Percentiles rank a stretch among this genome's conserved stretches.
Conservation (phyloP, 805 yeast genomes). For the Ogataea methanolica region DNA sequence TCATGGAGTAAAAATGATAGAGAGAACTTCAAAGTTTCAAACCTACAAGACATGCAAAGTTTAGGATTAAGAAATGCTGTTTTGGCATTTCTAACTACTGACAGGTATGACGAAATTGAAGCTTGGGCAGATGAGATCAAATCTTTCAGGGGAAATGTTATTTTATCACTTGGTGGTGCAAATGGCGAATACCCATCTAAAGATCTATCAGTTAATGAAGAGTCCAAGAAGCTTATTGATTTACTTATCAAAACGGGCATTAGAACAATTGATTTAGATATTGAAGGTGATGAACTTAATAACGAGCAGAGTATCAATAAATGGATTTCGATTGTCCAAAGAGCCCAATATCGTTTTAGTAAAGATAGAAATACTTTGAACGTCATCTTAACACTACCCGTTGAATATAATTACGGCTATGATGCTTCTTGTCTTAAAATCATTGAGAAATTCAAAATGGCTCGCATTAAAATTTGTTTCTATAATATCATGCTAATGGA, state of each 20-base stretch:
- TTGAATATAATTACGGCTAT: conserved; percentile 24
- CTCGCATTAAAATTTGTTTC: conserved; percentile 8
- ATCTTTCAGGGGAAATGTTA: conserved; percentile 17
- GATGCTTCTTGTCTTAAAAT: conserved; percentile 11
- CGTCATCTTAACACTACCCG: conserved; percentile 27
- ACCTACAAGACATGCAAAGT: conserved; percentile 13
- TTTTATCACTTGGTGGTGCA: conserved; percentile 31
- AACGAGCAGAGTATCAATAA: conserved; percentile 5
- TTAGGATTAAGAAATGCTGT: conserved; percentile 17
- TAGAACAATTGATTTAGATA: conserved; percentile 26
- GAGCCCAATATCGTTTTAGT: conserved; percentile 2
- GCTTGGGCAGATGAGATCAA: conserved; percentile 22
- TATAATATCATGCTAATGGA: conserved; percentile 31
- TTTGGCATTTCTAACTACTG: conserved; percentile 24
- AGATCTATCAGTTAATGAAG: conserved; percentile 7
- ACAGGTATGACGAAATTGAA: conserved; percentile 21
- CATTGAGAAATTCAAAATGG: conserved; percentile 8
- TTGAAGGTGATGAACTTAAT: conserved; percentile 23
- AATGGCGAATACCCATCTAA: conserved; percentile 22
- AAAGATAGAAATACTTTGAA: conserved; percentile 4
- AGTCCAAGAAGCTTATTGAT: conserved; percentile 10
- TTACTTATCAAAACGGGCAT: conserved; percentile 15
- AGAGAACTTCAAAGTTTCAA: conserved; percentile 11
- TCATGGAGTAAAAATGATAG: conserved; percentile 24
- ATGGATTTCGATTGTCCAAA: conserved; percentile 13